These are phyloP conservation scores for Diplodia intermedia DNA, from an alignment of 2,329 filamentous ascomycete genomes.

Conservation along the genomic window DNA sequence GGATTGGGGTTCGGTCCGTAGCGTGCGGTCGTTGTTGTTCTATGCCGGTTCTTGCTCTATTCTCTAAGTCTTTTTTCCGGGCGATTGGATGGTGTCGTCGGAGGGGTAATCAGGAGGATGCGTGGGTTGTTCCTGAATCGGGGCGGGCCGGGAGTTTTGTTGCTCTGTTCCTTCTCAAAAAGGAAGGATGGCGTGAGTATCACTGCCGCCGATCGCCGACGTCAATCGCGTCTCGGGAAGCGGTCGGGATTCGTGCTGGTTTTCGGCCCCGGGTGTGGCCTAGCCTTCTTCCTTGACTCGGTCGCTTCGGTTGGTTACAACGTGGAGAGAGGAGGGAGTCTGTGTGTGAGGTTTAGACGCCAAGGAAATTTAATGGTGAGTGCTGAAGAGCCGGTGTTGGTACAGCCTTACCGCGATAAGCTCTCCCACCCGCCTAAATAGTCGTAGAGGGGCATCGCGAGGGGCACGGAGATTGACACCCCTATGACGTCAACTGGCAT, in stretches of 20 bases:
- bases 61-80: background rate
- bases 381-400: too few species aligned
- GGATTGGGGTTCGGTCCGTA: too few species aligned
- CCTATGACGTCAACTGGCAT: background rate
- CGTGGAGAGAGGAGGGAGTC: background rate
- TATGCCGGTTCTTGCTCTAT: background rate
- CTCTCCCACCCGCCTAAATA: background rate
- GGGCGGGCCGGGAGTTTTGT: background rate
- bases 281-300: background rate
- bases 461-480: background rate
- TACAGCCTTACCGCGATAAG: background rate
- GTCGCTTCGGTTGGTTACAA: background rate
- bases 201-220: background rate
- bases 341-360: background rate
- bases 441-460: background rate
- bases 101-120: background rate
- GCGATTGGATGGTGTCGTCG: too few species aligned
- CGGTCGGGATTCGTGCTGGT: background rate
- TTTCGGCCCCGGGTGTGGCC: background rate
- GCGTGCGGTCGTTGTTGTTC: background rate
- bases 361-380: too few species aligned
- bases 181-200: slow-evolving; percentile 4
- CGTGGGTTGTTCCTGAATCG: background rate
- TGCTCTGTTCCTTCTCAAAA: background rate
- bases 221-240: background rate